phyloP scores from a whole-genome alignment of 2,329 filamentous ascomycete species.

The Calonectria naviculata region DNA sequence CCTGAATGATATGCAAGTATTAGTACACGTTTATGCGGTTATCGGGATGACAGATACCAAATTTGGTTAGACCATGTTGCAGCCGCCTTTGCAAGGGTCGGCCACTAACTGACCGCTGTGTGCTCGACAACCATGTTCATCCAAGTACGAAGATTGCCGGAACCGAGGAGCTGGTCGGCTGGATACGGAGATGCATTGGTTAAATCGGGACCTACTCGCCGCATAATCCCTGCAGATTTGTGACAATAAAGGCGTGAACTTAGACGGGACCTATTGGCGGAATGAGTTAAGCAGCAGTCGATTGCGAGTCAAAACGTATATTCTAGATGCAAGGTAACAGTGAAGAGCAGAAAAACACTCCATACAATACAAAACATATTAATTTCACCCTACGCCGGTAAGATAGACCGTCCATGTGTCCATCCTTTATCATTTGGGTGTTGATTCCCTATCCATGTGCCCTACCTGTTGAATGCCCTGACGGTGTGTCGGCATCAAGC shows the following conservation, averaged over 20 bases:
- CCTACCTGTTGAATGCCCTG: neutral
- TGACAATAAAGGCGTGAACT: neutral
- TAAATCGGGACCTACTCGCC: neutral
- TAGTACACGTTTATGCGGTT: neutral
- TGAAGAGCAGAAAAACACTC: slow-evolving; percentile 14
- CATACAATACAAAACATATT: slow-evolving; percentile 16
- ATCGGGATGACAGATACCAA: neutral
- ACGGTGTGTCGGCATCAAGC: neutral
- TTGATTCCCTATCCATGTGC: neutral
- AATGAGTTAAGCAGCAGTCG: neutral
- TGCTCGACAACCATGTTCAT: neutral
- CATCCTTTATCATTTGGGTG: neutral
- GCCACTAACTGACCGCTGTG: neutral
- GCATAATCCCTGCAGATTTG: neutral
- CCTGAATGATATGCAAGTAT: neutral
- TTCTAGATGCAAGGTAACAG: slow-evolving; percentile 12
- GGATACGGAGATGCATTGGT: neutral
- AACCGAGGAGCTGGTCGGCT: neutral
- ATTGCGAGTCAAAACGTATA: slow-evolving; percentile 4
- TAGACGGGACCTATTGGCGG: too few relatives aligned
- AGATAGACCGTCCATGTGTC: slow-evolving; percentile 6
- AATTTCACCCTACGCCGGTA: slow-evolving; percentile 15
- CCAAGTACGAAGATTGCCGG: neutral
- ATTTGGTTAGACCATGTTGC: neutral
- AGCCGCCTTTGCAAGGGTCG: neutral